Conservation (phyloP, 139 green algal genomes). For the Tetradesmus lagerheimii region DNA sequence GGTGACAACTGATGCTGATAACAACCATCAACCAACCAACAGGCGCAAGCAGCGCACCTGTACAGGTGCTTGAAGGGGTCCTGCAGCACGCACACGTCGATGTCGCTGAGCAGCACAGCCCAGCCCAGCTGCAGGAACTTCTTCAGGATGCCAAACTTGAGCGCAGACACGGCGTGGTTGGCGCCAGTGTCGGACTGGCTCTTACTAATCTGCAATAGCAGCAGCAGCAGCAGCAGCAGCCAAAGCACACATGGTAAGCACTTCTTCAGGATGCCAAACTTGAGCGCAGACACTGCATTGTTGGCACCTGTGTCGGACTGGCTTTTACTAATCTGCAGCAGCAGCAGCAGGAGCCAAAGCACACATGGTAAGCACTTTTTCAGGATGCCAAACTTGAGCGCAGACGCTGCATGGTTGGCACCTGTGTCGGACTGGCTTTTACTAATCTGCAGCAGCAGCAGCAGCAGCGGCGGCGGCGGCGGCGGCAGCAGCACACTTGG, state of each 20-base stretch:
- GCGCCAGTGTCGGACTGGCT: constrained; percentile 71
- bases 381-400: too few relatives aligned
- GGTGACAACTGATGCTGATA: too few relatives aligned
- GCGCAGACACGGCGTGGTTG: constrained; percentile 80
- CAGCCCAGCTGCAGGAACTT: constrained; percentile 93
- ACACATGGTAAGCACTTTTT: too few relatives aligned
- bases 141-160: constrained; percentile 93
- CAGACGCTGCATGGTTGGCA: too few relatives aligned
- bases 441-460: too few relatives aligned
- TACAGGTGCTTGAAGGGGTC: constrained; percentile 81
- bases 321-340: too few relatives aligned
- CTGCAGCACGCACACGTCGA: constrained; percentile 92
- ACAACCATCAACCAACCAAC: not conserved
- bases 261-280: too few relatives aligned
- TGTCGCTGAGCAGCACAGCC: constrained; percentile 93
- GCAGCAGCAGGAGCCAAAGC: too few relatives aligned
- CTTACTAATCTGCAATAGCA: constrained; percentile 39
- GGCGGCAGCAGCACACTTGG: not conserved
- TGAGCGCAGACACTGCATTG: too few relatives aligned
- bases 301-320: too few relatives aligned
- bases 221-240: not conserved
- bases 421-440: too few relatives aligned
- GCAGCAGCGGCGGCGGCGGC: too few relatives aligned
- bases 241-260: not conserved
- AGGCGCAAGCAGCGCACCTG: constrained; percentile 30